Evolutionary conservation across 805 yeast species (phyloP).

Genomic region (Candida vaughaniae): DNA sequence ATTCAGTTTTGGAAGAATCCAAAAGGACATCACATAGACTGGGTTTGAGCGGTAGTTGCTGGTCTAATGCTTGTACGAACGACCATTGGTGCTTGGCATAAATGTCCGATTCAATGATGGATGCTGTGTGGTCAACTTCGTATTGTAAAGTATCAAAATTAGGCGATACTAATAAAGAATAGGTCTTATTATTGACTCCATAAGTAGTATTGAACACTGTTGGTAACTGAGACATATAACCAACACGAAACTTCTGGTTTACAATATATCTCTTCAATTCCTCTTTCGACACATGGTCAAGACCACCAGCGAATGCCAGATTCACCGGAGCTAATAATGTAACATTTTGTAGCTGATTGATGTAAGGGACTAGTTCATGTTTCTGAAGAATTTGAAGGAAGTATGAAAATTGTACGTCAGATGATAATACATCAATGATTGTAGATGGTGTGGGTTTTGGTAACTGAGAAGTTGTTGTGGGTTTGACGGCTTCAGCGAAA

Average conservation of each 20-base stretch:
- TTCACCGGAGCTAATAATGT: constrained; percentile 82
- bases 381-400: constrained; percentile 62
- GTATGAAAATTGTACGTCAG: constrained; percentile 64
- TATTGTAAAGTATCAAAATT: constrained; percentile 27
- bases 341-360: constrained; percentile 59
- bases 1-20: constrained; percentile 23
- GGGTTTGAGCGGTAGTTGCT: constrained; percentile 37
- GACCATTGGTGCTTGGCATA: constrained; percentile 63
- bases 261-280: constrained; percentile 30
- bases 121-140: constrained; percentile 42
- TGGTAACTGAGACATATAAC: constrained; percentile 21
- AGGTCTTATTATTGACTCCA: constrained; percentile 15
- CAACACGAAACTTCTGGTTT: constrained; percentile 32
- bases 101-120: constrained; percentile 58
- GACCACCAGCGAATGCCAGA: constrained; percentile 55
- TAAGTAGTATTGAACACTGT: constrained; percentile 33
- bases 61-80: constrained; percentile 62
- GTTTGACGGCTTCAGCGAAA: no score
- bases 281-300: constrained; percentile 5
- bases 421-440: constrained; percentile 68
- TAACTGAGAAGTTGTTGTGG: constrained; percentile 1
- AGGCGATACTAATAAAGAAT: constrained; percentile 24
- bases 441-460: constrained; percentile 35
- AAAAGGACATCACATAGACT: constrained; percentile 37
- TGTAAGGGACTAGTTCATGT: constrained; percentile 57